Conservation (phyloP, 2,329 filamentous ascomycete genomes). For the Alternaria arborescens region DNA sequence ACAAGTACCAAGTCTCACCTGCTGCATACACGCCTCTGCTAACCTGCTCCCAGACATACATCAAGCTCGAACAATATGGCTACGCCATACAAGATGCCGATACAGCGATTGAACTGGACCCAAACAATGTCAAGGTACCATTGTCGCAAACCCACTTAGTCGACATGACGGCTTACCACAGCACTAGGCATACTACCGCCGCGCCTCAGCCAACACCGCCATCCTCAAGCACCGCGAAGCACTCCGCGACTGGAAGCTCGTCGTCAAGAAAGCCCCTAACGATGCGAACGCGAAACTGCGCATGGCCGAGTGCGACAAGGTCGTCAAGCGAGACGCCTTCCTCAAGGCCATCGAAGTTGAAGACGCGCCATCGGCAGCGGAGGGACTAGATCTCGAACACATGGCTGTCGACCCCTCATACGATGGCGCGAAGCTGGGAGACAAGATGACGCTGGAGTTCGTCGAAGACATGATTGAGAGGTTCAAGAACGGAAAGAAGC, state of each 20-base stretch:
- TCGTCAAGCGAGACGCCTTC: conserved; percentile 91
- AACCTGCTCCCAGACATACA: conserved; percentile 72
- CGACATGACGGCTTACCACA: conserved; percentile 12
- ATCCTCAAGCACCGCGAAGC: conserved; percentile 90
- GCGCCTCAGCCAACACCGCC: conserved; percentile 89
- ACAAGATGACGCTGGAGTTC: conserved; percentile 94
- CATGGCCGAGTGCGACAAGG: conserved; percentile 91
- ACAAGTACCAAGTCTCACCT: conserved; percentile 69
- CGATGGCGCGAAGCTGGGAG: conserved; percentile 79
- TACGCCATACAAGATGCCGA: conserved; percentile 91
- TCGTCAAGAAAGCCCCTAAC: conserved; percentile 82
- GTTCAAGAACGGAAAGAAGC: conserved; percentile 88
- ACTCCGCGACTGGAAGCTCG: conserved; percentile 89
- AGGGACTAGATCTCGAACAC: conserved; percentile 85
- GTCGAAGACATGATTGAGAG: conserved; percentile 96
- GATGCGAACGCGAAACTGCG: conserved; percentile 94
- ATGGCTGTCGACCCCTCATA: conserved; percentile 86
- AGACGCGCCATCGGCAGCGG: conserved; percentile 90
- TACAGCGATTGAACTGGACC: conserved; percentile 88
- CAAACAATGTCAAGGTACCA: conserved; percentile 83
- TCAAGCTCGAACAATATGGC: conserved; percentile 94
- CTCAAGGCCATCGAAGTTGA: conserved; percentile 93
- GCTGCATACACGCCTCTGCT: conserved; percentile 28
- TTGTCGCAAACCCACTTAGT: background rate
- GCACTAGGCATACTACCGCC: conserved; percentile 85